These are phyloP conservation scores for Kuraishia borneana DNA, from an alignment of 805 yeast species.

Conservation along the genomic window DNA sequence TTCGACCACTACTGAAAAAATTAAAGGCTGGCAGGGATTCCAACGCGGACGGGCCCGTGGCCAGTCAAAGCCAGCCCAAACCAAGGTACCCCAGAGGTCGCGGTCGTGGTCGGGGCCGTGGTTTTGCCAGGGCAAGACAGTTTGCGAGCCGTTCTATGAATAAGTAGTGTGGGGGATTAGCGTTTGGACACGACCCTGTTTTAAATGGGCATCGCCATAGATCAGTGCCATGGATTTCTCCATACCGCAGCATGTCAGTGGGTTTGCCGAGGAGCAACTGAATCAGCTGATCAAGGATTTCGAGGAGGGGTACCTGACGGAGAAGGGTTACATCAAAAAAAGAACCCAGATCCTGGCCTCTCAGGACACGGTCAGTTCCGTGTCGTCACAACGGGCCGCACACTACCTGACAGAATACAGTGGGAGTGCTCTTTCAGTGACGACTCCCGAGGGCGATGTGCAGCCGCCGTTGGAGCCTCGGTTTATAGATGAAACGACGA, in stretches of 20 bases:
- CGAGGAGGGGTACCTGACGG: constrained; percentile 62
- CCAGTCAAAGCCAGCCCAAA: too few species aligned
- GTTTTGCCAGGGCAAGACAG: background rate
- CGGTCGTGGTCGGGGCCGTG: constrained; percentile 3
- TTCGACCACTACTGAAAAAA: constrained; percentile 11
- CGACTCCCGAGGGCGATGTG: constrained; percentile 5
- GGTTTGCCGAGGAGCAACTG: constrained; percentile 23
- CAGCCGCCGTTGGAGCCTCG: constrained; percentile 61
- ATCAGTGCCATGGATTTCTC: constrained; percentile 31
- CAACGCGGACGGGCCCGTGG: constrained; percentile 5
- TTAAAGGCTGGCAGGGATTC: constrained; percentile 11
- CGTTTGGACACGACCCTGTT: too few species aligned
- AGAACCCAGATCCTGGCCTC: constrained; percentile 26
- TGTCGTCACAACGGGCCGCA: background rate
- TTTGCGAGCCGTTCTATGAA: constrained; percentile 3
- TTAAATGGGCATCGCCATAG: too few species aligned
- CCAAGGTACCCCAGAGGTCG: too few species aligned
- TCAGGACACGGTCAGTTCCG: background rate
- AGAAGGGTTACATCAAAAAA: constrained; percentile 59
- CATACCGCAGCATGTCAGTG: constrained; percentile 30
- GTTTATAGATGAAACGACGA: constrained; percentile 23
- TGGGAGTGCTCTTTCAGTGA: background rate
- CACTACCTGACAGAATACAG: background rate
- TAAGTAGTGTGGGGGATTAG: too few species aligned
- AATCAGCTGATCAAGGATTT: constrained; percentile 35